phyloP scores from a whole-genome alignment of 1,284 basidiomycete genomes.

The Ceratobasidium sp. region DNA sequence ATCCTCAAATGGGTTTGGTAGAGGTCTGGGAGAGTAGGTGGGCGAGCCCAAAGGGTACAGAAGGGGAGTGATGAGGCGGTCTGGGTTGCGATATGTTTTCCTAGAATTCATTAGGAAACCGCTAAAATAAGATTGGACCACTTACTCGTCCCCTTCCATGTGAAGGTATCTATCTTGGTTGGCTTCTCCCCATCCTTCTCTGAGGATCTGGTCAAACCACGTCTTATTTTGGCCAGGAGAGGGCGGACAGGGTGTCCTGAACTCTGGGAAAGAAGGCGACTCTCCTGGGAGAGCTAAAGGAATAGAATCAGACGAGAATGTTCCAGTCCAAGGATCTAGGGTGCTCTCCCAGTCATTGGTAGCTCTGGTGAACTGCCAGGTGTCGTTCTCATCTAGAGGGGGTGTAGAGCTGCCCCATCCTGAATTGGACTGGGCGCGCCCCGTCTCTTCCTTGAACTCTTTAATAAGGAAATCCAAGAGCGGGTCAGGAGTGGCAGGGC shows the following conservation, averaged over 20 bases:
- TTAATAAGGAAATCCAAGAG: not conserved
- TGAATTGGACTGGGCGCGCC: too few species aligned
- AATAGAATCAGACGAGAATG: too few species aligned
- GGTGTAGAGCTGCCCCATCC: too few species aligned
- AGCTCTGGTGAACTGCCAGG: too few species aligned
- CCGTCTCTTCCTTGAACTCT: too few species aligned
- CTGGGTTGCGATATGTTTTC: too few species aligned
- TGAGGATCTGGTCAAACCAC: not conserved
- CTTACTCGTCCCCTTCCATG: constrained; percentile 4
- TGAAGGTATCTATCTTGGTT: not conserved
- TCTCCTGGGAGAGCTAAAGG: too few species aligned
- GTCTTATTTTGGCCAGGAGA: not conserved
- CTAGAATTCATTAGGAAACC: not conserved
- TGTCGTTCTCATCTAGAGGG: too few species aligned
- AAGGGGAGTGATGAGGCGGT: not conserved
- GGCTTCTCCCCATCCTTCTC: not conserved
- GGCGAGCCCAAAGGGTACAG: not conserved
- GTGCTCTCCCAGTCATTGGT: too few species aligned
- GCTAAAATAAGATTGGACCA: not conserved
- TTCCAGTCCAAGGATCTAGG: too few species aligned
- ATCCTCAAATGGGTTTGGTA: too few species aligned
- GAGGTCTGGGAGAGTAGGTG: too few species aligned
- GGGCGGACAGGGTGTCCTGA: not conserved
- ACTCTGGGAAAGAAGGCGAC: not conserved
- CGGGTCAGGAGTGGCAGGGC: not conserved